phyloP scores from a whole-genome alignment of 495 filamentous ascomycete genomes.

The Astrocystis sublimbata region DNA sequence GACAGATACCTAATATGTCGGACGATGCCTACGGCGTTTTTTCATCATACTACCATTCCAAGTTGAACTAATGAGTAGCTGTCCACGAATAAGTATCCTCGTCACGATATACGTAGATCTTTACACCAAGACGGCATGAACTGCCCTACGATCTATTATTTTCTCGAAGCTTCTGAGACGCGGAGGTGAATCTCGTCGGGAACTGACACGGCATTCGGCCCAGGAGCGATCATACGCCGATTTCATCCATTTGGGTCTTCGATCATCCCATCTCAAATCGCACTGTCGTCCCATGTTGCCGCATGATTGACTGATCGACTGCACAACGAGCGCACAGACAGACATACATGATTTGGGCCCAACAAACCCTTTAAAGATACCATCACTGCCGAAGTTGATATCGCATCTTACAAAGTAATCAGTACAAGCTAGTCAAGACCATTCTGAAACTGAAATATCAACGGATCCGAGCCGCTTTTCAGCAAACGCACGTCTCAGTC shows the following conservation, averaged over 20 bases:
- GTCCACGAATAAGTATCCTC: background rate
- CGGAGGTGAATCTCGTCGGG: slow-evolving; percentile 12
- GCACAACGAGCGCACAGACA: background rate
- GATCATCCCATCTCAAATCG: slow-evolving; percentile 1
- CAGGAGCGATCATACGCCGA: background rate
- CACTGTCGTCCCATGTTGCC: slow-evolving; percentile 1
- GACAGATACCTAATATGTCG: no score
- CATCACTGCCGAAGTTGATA: no score
- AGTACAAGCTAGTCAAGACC: background rate
- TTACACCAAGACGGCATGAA: background rate
- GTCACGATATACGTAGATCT: background rate
- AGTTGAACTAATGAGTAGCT: no score
- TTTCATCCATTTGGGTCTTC: background rate
- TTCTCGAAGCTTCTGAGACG: slow-evolving; percentile 16
- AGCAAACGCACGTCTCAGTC: background rate
- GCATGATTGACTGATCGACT: slow-evolving; percentile 5
- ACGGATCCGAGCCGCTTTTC: background rate
- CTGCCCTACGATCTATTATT: background rate
- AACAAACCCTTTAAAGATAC: no score
- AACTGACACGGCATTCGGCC: background rate
- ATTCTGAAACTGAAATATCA: background rate
- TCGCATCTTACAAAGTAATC: no score
- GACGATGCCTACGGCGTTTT: no score
- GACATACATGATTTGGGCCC: no score
- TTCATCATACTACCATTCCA: no score